Base-by-base conservation (phyloP, 2,329 filamentous ascomycete genomes). In the Phyllosticta citriasiana region DNA sequence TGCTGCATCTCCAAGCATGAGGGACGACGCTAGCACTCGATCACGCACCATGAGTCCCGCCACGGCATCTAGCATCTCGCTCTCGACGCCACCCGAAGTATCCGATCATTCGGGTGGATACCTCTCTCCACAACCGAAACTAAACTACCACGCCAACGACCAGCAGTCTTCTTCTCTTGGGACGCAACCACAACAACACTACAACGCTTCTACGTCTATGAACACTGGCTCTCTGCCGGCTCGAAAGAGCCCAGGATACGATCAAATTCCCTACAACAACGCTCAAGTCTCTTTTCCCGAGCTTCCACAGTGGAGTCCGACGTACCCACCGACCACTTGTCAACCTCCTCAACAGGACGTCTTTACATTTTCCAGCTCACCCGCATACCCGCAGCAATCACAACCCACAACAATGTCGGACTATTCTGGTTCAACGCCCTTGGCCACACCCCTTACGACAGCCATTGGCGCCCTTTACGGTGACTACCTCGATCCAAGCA, bases 1-100 rank as follows among this genome's bases (percentile, higher is more conserved):
- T 0, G 71, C 71, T 2, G 71, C 72, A 24, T 73, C 72, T 30
- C 57, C 61, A 16, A 59, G 55, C n/a, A 40, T 35, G n/a, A 71
- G 72, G 7, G 74, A 77, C n/a, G 72, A 74, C 25, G 68, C 70
- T n/a, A 73, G 73, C 66, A 74, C 73, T 60, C 69, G 76, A 26
- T 79, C 78, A 27, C 70, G 73, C 55, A 77, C 75, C 5, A 77
- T 77, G 25, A 80, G 78, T 64, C 77, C 78, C 24, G 71, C 68
- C 8, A 73, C 72, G 22, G 72, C 69, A 19, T 75, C 72, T 26
- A 73, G 72, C 33, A 65, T 70, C 60, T 75, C 73, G 53, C 67
- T 74, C 58, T 69, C 68, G 63, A 75, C 73, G 57, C 72, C 73
- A 51, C 69, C 72, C 19, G 72, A 74, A 24, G 69, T 66, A 53